A percentile compares a stretch with the other conserved stretches of the same genome.
phyloP scores from a whole-genome alignment of 2,329 filamentous ascomycete species.

The Endoconidiophora polonica region DNA sequence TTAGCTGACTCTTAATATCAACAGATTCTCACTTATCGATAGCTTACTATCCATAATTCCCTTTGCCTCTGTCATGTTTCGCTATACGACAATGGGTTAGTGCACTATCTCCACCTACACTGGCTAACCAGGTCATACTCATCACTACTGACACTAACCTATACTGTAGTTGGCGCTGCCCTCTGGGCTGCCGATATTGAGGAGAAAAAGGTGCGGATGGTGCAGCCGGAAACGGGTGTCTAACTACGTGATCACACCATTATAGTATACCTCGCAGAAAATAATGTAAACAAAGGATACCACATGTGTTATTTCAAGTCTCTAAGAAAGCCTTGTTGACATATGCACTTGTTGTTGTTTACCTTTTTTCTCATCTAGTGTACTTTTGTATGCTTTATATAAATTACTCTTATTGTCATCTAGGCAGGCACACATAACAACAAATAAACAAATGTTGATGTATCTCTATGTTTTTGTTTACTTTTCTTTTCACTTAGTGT shows the following conservation, averaged over 20 bases:
- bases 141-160: slow-evolving; percentile 9
- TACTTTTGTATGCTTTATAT: too few species aligned
- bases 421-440: too few species aligned
- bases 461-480: too few species aligned
- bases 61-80: slow-evolving; percentile 64
- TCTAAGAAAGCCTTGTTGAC: too few species aligned
- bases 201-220: slow-evolving; percentile 31
- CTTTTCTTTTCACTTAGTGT: too few species aligned
- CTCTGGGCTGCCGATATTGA: slow-evolving; percentile 89
- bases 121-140: background rate
- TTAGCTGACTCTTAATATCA: background rate
- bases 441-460: too few species aligned
- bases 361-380: too few species aligned
- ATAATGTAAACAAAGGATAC: background rate
- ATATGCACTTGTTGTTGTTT: too few species aligned
- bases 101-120: background rate
- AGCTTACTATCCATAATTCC: slow-evolving; percentile 76
- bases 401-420: too few species aligned
- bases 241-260: too few species aligned
- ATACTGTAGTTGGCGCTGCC: slow-evolving; percentile 56
- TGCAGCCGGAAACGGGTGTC: background rate
- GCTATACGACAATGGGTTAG: slow-evolving; percentile 68
- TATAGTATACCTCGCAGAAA: too few species aligned
- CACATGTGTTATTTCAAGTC: too few species aligned
- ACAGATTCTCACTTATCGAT: slow-evolving; percentile 56